Evolutionary conservation across 2,329 filamentous ascomycete species (phyloP), one percentile per base, ranked within the genome.

Genomic region (Sordariomycetes sp.): DNA sequence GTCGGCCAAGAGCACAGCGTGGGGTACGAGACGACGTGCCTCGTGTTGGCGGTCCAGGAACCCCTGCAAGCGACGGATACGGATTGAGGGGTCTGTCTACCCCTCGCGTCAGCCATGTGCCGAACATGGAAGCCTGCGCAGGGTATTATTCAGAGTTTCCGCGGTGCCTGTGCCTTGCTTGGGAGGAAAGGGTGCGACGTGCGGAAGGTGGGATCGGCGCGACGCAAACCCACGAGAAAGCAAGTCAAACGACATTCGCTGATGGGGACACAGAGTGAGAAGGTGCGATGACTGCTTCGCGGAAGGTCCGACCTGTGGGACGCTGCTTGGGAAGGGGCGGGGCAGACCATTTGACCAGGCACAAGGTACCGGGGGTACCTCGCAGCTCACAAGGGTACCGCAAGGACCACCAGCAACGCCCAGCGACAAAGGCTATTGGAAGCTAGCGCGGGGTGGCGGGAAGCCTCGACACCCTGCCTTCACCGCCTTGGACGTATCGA

Each of bases 361-460:
- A 56, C 54, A 56, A 56, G 54, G 54, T 56, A 56, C 54, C 6
- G 12, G 54, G 43, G 35, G 53, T 55, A 55, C 53, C 40, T 46
- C 40, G 40, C 40, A 46, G 40, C 40, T 46, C 46, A 50, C n/a
- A 12, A 50, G 20, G 20, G 46, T 24, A 24, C 46, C n/a, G 46
- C 46, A 50, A 50, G 46, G 46, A n/a, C 46, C 46, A 50, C 46
- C 46, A n/a, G 46, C 46, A 50, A n/a, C n/a, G 22, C 46, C 20
- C n/a, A 43, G 18, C n/a, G 22, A 20, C 46, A 6, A 20, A 4
- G 20, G 6, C 8, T 50, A 46, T 46, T 46, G 40, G 40, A 46
- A 46, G 40, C 18, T 14, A 46, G 40, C 40, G 40, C 40, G n/a
- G 40, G 14, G n/a, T 46, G 40, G 40, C 40, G 40, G 40, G 18